Conservation (phyloP, 805 yeast species). For the Pichia manshurica region DNA sequence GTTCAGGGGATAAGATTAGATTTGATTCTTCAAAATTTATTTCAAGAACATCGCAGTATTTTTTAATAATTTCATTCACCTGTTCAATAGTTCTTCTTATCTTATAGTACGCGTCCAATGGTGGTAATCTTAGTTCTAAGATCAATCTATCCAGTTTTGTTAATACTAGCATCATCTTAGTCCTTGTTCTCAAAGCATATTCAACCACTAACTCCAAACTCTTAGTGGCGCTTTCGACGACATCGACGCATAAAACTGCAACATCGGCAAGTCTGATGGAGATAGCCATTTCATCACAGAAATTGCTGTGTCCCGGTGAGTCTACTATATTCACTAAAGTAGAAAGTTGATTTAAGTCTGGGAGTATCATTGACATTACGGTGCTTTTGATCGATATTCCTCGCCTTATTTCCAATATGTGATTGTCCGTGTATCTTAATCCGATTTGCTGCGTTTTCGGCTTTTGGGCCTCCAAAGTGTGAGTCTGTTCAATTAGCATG, state of each 20-base stretch:
- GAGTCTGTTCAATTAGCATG: slow-evolving; percentile 60
- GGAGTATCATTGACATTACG: slow-evolving; percentile 56
- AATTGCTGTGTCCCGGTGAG: slow-evolving; percentile 89
- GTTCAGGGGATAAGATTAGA: slow-evolving; percentile 48
- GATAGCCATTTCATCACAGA: slow-evolving; percentile 65
- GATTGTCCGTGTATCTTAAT: slow-evolving; percentile 65
- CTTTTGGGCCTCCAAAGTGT: slow-evolving; percentile 39
- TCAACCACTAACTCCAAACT: slow-evolving; percentile 48
- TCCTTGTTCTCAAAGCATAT: slow-evolving; percentile 43
- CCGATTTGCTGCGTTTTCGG: slow-evolving; percentile 27
- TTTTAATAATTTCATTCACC: slow-evolving; percentile 49
- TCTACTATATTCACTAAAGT: slow-evolving; percentile 63
- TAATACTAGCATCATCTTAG: slow-evolving; percentile 55
- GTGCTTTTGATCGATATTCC: slow-evolving; percentile 62
- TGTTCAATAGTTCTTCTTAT: slow-evolving; percentile 54
- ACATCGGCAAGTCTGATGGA: slow-evolving; percentile 60
- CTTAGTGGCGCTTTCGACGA: slow-evolving; percentile 73
- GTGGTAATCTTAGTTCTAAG: slow-evolving; percentile 71
- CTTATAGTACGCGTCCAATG: slow-evolving; percentile 66
- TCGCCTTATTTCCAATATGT: slow-evolving; percentile 60
- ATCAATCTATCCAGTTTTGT: slow-evolving; percentile 86
- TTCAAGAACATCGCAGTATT: slow-evolving; percentile 8
- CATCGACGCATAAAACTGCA: slow-evolving; percentile 69
- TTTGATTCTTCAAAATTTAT: slow-evolving; percentile 15
- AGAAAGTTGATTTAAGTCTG: slow-evolving; percentile 49